Evolutionary conservation across 805 yeast genomes (phyloP), one percentile per base, ranked within the genome.

Genomic region (Candida gorgasii): DNA sequence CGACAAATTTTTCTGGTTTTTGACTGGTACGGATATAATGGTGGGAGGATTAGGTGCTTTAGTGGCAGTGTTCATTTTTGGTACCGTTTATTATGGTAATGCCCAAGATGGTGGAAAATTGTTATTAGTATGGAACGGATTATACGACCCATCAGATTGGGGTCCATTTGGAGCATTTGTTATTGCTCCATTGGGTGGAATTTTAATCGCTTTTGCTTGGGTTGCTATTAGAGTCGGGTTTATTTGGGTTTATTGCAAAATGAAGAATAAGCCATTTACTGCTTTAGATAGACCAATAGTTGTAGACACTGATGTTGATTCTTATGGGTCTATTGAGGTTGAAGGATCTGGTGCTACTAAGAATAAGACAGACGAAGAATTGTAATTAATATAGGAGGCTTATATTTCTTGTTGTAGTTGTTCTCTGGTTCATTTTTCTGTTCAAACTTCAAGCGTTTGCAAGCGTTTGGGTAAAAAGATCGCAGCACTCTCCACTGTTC

Each of bases 141-240:
- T 90, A 19, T 90, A 90, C 56, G 69, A 75, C 47, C 69, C 77
- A 5, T 77, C 75, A 38, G 97, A 90, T 58, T 90, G 97, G 97
- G 87, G 95, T 54, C 82, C 95, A 0, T 90, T 90, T 67, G 97
- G 96, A 17, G 96, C 97, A 1, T 90, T 90, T 63, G 92, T 86
- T 5, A 86, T 84, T 48, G 93, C 97, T 1, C 97, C 97, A 5
- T 73, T 82, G 30, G 95, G 92, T 19, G 89, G 92, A 8, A 49
- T 89, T 2, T 47, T 84, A 5, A 68, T 82, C 47, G 82, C 86
- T 2, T 61, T 78, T 11, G 53, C 70, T 20, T 70, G 74, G 33
- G 73, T 85, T 19, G 82, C 55, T 3, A 17, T 72, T 12, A 74
- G 93, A 63, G 58, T 78, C 26, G 43, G 57, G 1, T 45, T 52